These are phyloP conservation scores for Populus deltoides DNA, from an alignment of 345 rosid species.

Conservation along the genomic window DNA sequence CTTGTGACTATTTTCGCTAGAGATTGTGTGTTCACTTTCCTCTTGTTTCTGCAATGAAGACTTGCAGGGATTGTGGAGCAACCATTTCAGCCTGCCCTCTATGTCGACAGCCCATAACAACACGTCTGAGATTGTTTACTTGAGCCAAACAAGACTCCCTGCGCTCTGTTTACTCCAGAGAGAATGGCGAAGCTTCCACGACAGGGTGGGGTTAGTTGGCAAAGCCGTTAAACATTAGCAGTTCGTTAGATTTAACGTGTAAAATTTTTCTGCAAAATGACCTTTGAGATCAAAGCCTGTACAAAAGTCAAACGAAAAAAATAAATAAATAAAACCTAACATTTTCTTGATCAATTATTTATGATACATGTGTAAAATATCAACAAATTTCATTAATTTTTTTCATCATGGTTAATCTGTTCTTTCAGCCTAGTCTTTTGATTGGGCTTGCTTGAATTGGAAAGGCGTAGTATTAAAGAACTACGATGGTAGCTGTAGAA, in stretches of 20 bases:
- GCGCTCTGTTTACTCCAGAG: neutral
- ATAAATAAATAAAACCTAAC: neutral
- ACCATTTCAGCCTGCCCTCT: conserved; percentile 60
- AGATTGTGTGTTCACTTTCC: neutral
- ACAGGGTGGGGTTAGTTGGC: neutral
- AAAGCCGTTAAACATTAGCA: neutral
- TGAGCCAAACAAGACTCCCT: conserved; percentile 17
- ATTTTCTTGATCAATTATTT: neutral
- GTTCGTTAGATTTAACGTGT: neutral
- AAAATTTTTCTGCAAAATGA: neutral
- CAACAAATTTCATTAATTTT: neutral
- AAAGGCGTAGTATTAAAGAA: neutral
- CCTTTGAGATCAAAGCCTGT: neutral
- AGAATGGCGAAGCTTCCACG: neutral
- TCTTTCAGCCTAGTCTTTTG: neutral
- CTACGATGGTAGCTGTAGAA: too few relatives aligned
- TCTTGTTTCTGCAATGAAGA: conserved; percentile 35
- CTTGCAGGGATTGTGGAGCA: conserved; percentile 80
- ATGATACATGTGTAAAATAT: neutral
- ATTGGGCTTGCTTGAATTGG: neutral
- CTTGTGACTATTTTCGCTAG: neutral
- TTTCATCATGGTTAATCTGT: neutral
- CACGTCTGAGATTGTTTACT: conserved; percentile 61
- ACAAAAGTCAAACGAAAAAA: neutral
- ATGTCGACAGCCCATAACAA: conserved; percentile 69